A percentile compares a stretch with the other conserved stretches of the same genome.
phyloP scores from a whole-genome alignment of 345 rosid genomes.

The Diplotaxis tenuifolia region DNA sequence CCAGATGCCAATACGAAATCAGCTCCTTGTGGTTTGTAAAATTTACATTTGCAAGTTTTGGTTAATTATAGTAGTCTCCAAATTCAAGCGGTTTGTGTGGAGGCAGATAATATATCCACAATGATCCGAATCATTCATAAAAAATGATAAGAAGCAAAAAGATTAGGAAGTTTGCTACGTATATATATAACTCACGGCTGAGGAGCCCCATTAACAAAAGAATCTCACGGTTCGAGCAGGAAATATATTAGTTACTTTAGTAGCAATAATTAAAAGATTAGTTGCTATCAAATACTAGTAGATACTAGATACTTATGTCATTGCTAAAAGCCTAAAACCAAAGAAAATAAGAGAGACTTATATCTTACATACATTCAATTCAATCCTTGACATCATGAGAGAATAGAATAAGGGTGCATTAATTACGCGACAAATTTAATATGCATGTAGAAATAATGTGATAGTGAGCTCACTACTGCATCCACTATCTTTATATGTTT shows the following conservation, averaged over 20 bases:
- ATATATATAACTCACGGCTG: conserved; percentile 27
- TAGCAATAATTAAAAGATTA: conserved; percentile 5
- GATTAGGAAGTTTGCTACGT: not conserved
- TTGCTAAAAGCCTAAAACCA: not conserved
- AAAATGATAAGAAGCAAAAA: not conserved
- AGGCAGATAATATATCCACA: conserved; percentile 10
- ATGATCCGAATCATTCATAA: not conserved
- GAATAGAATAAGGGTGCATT: conserved; percentile 1
- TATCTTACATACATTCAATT: conserved; percentile 11
- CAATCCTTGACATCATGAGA: conserved; percentile 32
- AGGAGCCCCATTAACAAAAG: not conserved
- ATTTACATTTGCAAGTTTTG: not conserved
- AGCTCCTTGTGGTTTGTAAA: conserved; percentile 2
- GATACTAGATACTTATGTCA: conserved; percentile 11
- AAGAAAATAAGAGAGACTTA: not conserved
- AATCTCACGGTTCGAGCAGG: not conserved
- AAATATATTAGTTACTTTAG: conserved; percentile 2
- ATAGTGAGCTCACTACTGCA: too few species aligned
- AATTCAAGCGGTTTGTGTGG: not conserved
- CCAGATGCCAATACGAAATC: not conserved
- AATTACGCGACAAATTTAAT: not conserved
- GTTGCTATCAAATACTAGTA: conserved; percentile 12
- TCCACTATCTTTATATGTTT: conserved; percentile 35
- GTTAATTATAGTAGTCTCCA: not conserved
- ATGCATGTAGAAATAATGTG: too few species aligned